These are phyloP conservation scores for Blastocrithidia nonstop DNA, from an alignment of 208 protist species.

Conservation along the genomic window DNA sequence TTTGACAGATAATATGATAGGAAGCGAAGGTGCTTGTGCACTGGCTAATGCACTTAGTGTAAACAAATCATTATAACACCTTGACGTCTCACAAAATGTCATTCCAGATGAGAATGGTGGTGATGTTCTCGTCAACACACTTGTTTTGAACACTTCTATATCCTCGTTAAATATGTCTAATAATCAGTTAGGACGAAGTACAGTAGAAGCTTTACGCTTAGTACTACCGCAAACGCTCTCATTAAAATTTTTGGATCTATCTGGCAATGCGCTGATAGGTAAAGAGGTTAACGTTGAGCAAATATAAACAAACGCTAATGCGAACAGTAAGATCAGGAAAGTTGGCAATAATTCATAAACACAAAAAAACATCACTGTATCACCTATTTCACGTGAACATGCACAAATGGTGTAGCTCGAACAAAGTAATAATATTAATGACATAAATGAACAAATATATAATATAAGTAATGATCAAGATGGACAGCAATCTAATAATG, in stretches of 20 bases:
- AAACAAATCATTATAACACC: constrained; percentile 62
- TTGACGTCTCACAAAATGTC: constrained; percentile 66
- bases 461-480: too few species aligned
- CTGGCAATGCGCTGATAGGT: constrained; percentile 41
- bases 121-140: constrained; percentile 21
- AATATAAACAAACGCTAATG: too few species aligned
- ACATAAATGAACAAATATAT: too few species aligned
- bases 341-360: too few species aligned
- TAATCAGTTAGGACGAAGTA: constrained; percentile 47
- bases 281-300: constrained; percentile 2
- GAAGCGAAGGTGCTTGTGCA: constrained; percentile 26
- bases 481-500: too few species aligned
- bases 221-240: constrained; percentile 23
- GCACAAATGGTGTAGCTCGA: too few species aligned
- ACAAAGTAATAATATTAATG: too few species aligned
- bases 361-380: too few species aligned
- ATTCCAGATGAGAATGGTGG: constrained; percentile 56
- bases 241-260: constrained; percentile 41
- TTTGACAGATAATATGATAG: constrained; percentile 63
- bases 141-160: constrained; percentile 34
- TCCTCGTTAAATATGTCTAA: constrained; percentile 43
- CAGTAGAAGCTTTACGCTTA: constrained; percentile 24
- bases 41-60: constrained; percentile 46
- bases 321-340: too few species aligned
- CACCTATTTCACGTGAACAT: too few species aligned